phyloP scores from a whole-genome alignment of 2,329 filamentous ascomycete genomes.

The Elsinoe fawcettii region DNA sequence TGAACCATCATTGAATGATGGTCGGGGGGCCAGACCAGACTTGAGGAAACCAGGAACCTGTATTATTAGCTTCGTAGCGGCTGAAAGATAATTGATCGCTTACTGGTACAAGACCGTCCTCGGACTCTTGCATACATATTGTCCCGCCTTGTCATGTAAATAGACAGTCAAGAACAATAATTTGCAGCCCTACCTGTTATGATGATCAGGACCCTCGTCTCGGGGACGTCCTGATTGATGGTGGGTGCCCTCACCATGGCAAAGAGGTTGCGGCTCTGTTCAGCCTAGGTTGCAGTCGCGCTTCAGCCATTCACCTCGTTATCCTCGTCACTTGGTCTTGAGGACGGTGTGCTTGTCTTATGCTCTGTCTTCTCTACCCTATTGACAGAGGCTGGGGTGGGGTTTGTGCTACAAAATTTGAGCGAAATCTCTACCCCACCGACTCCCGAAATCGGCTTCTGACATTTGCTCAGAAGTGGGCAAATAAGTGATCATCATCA shows the following conservation, averaged over 20 bases:
- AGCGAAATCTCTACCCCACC: not conserved
- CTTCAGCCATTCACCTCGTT: too few species aligned
- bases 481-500: not conserved
- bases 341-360: too few species aligned
- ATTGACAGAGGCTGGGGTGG: too few species aligned
- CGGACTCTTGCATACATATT: slow-evolving; percentile 83
- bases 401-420: not conserved
- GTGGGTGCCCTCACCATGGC: not conserved
- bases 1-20: slow-evolving; percentile 76
- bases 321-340: too few species aligned
- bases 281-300: too few species aligned
- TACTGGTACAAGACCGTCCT: slow-evolving; percentile 71
- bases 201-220: slow-evolving; percentile 78
- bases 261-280: not conserved
- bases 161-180: not conserved
- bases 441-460: not conserved
- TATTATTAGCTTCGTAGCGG: not conserved
- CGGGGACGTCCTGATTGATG: slow-evolving; percentile 38
- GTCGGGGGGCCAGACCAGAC: slow-evolving; percentile 70
- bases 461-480: not conserved
- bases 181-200: slow-evolving; percentile 61
- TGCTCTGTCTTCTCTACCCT: too few species aligned
- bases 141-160: slow-evolving; percentile 48
- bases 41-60: slow-evolving; percentile 62
- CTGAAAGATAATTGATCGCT: slow-evolving; percentile 6